Evolutionary conservation across 1,284 basidiomycete genomes (phyloP).

Genomic region (Microbotryum scabiosae): DNA sequence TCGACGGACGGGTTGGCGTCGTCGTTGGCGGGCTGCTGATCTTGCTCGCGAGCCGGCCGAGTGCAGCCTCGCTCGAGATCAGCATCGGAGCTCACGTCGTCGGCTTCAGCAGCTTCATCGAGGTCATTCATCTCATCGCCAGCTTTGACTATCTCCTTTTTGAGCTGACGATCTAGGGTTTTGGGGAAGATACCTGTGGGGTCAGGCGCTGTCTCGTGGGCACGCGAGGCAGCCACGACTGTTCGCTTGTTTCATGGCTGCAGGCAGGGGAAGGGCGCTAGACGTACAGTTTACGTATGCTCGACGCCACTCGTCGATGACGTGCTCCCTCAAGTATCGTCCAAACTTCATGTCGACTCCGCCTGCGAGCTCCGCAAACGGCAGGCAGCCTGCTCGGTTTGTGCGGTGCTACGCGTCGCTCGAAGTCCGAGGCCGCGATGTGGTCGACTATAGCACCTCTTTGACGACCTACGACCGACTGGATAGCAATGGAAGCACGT

Average conservation of each 20-base stretch:
- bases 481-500: no score
- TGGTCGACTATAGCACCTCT: no score
- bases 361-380: no score
- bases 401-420: no score
- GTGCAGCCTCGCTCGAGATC: not conserved
- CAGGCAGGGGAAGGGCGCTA: not conserved
- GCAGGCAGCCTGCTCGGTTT: no score
- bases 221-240: not conserved
- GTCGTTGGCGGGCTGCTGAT: not conserved
- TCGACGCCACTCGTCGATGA: constrained; percentile 22
- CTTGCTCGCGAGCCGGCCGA: not conserved
- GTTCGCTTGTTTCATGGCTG: not conserved
- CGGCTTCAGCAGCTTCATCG: constrained; percentile 4
- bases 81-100: not conserved
- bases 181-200: no score
- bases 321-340: constrained; percentile 15
- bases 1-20: not conserved
- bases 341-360: constrained; percentile 18
- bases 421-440: no score
- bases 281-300: constrained; percentile 25
- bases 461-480: no score
- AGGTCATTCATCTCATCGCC: constrained; percentile 15
- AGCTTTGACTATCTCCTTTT: constrained; percentile 26
- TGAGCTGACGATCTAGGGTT: constrained; percentile 11
- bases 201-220: constrained; percentile 11